Base-by-base conservation (phyloP, 148 eudicot species). In the Silene latifolia region DNA sequence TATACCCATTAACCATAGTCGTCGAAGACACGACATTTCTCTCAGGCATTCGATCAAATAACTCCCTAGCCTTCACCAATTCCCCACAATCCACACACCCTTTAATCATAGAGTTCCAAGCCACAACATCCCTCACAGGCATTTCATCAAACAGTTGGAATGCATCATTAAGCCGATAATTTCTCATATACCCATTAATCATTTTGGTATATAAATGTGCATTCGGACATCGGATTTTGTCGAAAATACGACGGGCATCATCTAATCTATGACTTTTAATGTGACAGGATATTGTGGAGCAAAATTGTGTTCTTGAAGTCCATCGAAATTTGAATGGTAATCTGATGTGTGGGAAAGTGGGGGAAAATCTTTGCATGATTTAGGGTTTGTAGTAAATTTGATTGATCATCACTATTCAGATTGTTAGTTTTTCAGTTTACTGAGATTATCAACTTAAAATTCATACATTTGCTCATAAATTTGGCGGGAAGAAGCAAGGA, bases 1-100 rank as follows among this genome's bases (percentile, higher is more conserved):
- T 76, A 59, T 82, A 91, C 75, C 95, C 94, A 63, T 80, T 80
- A 48, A 93, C 78, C 90, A 88, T 82, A 4, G 95, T 93, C 13
- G 98, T 91, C 90, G 91, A 93, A 53, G 97, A 69, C 70, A 91
- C 77, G 17, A 88, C 90, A 84, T 83, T 91, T 74, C 81, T 86
- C 53, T 83, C 82, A 39, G 88, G 89, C 94, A 91, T 91, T 80
- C 81, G 74, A 32, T 83, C 87, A 65, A 93, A 93, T 57, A 91
- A 74, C 73, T 79, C 85, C 65, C 77, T n/a, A 23, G 85, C 93
- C 74, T 76, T 44, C 12, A 4, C 61, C 78, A 88, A 72, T 58
- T 83, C 68, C 71, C 92, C 91, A 78, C 87, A 89, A 74, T 86
- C 85, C 24, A 91, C 76, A 79, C 95, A 93, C 71, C 97, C 95